phyloP scores from a whole-genome alignment of 495 filamentous ascomycete species.

The Aspergillus leporis region DNA sequence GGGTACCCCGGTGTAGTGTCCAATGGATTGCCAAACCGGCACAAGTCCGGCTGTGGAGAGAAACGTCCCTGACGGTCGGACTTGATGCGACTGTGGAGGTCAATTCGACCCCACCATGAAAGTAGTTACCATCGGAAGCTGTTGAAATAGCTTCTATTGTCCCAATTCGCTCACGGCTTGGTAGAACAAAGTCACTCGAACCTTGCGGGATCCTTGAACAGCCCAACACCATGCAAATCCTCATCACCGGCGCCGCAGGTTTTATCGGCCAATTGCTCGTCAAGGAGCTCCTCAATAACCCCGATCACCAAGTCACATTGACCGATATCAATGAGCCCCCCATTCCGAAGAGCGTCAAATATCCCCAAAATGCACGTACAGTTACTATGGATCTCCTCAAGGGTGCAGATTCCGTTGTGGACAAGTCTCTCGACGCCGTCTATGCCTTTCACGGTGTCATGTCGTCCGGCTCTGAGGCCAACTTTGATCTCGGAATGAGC shows the following conservation, averaged over 20 bases:
- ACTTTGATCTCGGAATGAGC: conserved; percentile 67
- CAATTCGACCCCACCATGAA: conserved; percentile 24
- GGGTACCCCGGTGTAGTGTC: neutral
- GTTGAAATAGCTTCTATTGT: neutral
- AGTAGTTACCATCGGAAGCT: neutral
- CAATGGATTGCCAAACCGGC: conserved; percentile 13
- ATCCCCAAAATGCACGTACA: conserved; percentile 54
- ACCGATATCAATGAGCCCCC: conserved; percentile 62
- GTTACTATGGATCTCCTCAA: conserved; percentile 60
- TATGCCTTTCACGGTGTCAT: conserved; percentile 84
- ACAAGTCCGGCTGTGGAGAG: conserved; percentile 40
- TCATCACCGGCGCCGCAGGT: conserved; percentile 69
- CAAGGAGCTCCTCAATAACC: conserved; percentile 56
- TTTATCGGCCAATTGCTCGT: conserved; percentile 69
- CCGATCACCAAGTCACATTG: conserved; percentile 54
- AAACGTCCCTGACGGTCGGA: conserved; percentile 25
- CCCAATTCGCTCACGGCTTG: neutral
- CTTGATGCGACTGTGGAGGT: conserved; percentile 46
- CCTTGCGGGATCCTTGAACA: neutral
- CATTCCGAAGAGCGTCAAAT: conserved; percentile 49
- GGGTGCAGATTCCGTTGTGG: conserved; percentile 50
- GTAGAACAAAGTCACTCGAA: neutral
- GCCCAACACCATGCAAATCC: conserved; percentile 51
- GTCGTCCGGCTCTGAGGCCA: conserved; percentile 69
- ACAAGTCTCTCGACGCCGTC: conserved; percentile 56